phyloP scores from a whole-genome alignment of 495 filamentous ascomycete genomes.

The Lophiotrema nucula region DNA sequence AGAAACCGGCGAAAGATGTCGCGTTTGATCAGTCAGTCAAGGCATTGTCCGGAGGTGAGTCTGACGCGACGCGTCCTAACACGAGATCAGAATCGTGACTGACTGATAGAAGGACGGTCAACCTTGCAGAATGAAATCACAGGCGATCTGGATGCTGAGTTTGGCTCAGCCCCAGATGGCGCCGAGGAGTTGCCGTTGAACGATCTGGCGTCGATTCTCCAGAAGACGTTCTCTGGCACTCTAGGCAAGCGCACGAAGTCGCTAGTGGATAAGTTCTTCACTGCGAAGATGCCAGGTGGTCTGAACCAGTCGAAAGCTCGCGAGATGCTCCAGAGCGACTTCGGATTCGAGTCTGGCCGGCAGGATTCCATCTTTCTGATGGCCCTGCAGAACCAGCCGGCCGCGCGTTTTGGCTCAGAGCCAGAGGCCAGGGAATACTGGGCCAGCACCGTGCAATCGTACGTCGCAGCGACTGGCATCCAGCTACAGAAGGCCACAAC shows the following conservation, averaged over 20 bases:
- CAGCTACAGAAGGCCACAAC: constrained; percentile 66
- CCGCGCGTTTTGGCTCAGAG: constrained; percentile 79
- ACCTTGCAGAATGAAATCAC: constrained; percentile 92
- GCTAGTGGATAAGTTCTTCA: constrained; percentile 84
- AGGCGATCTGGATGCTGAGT: constrained; percentile 91
- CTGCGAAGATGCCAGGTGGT: constrained; percentile 96
- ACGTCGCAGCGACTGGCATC: constrained; percentile 78
- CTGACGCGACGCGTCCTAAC: constrained; percentile 40
- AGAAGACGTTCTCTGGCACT: constrained; percentile 91
- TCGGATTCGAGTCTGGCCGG: constrained; percentile 79
- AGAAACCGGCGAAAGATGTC: constrained; percentile 82
- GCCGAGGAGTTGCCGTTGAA: constrained; percentile 96
- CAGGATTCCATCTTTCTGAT: constrained; percentile 87
- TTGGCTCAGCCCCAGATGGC: constrained; percentile 93
- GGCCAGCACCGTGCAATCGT: constrained; percentile 78
- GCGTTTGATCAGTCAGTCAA: constrained; percentile 94
- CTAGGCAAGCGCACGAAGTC: constrained; percentile 92
- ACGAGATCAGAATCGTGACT: not conserved
- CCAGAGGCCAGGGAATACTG: constrained; percentile 84
- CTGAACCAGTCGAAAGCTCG: constrained; percentile 91
- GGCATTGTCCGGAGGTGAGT: constrained; percentile 87
- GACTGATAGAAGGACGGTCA: constrained; percentile 69
- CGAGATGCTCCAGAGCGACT: constrained; percentile 88
- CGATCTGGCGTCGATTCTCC: constrained; percentile 88
- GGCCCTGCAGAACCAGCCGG: constrained; percentile 87